Evolutionary conservation across 768 basidiomycete species (phyloP), one percentile per base, ranked within the genome.

Genomic region (Trametes coccinea): DNA sequence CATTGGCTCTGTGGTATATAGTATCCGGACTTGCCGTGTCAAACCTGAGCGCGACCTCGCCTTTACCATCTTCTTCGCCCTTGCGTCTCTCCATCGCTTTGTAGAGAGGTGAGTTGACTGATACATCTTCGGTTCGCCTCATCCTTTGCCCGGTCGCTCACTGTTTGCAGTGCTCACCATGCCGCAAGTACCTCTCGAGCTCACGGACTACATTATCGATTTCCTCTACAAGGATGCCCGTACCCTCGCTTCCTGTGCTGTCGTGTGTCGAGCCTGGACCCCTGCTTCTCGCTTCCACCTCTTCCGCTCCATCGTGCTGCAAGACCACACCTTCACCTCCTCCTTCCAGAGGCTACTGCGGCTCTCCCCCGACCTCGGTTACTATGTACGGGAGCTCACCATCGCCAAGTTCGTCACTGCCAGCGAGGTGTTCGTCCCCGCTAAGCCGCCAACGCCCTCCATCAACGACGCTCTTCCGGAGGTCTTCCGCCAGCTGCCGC

Each of bases 151-250:
- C 40, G 22, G 13, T n/a, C 30, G 22, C 22, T 45, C 5, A 4
- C n/a, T 39, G 17, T 43, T 8, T 37, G 3, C n/a, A 59, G 57
- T 47, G 11, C 41, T 22, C 49, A 44, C 22, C 50, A 71, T 71
- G 68, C 47, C 65, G 22, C 41, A 27, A 11, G 59, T 80, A 14
- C 79, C 80, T 13, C 67, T 71, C 44, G 74, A 75, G 64, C 66
- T 75, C 51, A 64, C 66, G 45, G 73, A 75, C 66, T 69, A 65
- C 49, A 67, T 76, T 43, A 64, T 76, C 62, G 74, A 76, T 66
- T 70, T 67, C 54, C 70, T 76, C 34, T 67, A 76, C 64, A 61
- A 69, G 33, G 70, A 76, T 44, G 56, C 56, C 14, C 45, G 30
- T 1, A 33, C 72, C 13, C 66, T 76, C 30, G 53, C 51, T 27